Percentiles rank a stretch among this genome's conserved stretches.
These are phyloP conservation scores for Penicillium pulvis DNA, from an alignment of 495 filamentous ascomycete genomes.

Conservation along the genomic window DNA sequence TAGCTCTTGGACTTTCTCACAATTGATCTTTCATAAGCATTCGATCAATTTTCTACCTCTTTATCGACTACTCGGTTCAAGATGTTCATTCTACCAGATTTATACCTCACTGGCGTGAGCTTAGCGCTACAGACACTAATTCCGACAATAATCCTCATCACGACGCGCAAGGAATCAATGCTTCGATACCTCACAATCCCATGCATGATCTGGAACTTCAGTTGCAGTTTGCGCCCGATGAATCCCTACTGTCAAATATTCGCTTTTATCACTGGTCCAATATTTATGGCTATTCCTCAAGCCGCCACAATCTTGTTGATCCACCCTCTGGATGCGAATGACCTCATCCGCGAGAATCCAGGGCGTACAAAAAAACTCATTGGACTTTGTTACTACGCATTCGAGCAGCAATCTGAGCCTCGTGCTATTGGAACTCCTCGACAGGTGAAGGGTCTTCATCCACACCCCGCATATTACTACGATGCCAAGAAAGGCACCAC, in stretches of 20 bases:
- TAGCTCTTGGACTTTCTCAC: too few relatives aligned
- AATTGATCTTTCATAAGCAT: too few relatives aligned
- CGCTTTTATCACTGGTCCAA: neutral
- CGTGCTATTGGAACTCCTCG: conserved; percentile 19
- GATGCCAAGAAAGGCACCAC: neutral
- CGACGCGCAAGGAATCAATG: conserved; percentile 12
- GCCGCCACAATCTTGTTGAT: conserved; percentile 16
- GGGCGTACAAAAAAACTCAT: conserved; percentile 2
- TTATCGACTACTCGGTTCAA: neutral
- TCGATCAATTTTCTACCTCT: too few relatives aligned
- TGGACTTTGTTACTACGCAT: conserved; percentile 4
- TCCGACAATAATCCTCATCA: conserved; percentile 7
- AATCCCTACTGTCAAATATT: neutral
- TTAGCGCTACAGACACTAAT: conserved; percentile 10
- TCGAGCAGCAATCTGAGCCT: neutral
- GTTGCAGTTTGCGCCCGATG: conserved; percentile 3
- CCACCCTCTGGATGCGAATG: conserved; percentile 17
- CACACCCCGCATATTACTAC: conserved; percentile 19
- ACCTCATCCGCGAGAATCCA: conserved; percentile 13
- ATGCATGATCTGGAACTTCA: conserved; percentile 15
- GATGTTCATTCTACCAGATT: neutral
- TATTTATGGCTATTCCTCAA: conserved; percentile 7
- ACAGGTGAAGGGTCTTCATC: conserved; percentile 22
- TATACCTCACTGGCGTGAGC: neutral
- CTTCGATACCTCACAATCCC: conserved; percentile 19